Evolutionary conservation across 257 asterid species (phyloP).

Genomic region (Misopates orontium): DNA sequence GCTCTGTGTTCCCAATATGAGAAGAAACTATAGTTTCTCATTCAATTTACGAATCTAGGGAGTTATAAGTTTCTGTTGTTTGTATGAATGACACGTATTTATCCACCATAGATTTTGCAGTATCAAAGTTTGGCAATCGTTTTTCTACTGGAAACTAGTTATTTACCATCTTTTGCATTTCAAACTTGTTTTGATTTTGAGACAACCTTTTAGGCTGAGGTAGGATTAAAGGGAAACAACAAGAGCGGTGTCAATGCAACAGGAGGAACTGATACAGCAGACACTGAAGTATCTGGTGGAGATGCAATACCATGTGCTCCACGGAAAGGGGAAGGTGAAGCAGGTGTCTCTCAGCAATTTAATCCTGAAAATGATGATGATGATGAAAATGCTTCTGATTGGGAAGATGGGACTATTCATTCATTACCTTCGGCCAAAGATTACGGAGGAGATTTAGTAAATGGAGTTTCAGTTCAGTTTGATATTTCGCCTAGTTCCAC

Average conservation of each 20-base stretch:
- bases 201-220: slow-evolving; percentile 42
- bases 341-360: slow-evolving; percentile 15
- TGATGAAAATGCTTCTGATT: slow-evolving; percentile 56
- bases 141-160: slow-evolving; percentile 1
- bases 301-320: slow-evolving; percentile 39
- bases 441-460: slow-evolving; percentile 38
- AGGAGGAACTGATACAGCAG: slow-evolving; percentile 27
- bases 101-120: neutral
- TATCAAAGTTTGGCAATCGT: neutral
- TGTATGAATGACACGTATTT: neutral
- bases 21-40: neutral
- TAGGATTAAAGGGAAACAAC: slow-evolving; percentile 27
- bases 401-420: slow-evolving; percentile 84
- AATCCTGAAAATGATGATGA: slow-evolving; percentile 42
- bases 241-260: slow-evolving; percentile 23
- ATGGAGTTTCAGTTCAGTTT: slow-evolving; percentile 78
- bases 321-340: slow-evolving; percentile 23
- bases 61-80: too few species aligned
- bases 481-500: slow-evolving; percentile 58
- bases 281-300: slow-evolving; percentile 33
- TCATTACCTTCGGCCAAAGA: slow-evolving; percentile 33
- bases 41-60: neutral
- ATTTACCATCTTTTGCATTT: neutral
- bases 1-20: neutral
- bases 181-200: slow-evolving; percentile 3